These are phyloP conservation scores for Moniliophthora roreri DNA, from an alignment of 1,284 basidiomycete species.

Conservation along the genomic window DNA sequence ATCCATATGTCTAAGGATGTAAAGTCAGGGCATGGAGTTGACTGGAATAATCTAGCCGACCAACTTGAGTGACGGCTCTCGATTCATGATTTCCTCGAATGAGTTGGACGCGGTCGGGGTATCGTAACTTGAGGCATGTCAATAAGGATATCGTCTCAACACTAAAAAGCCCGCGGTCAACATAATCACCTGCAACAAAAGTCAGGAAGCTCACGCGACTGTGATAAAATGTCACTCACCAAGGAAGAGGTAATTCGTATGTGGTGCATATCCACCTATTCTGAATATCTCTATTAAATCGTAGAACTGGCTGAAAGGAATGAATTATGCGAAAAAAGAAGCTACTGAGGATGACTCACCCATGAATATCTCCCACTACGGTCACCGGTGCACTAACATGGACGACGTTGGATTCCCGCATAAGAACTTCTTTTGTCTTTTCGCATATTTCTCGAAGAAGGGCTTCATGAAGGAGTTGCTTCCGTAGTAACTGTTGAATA, in stretches of 20 bases:
- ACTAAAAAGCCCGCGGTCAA: conserved; percentile 96
- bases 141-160: conserved; percentile 98
- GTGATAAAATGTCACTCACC: conserved; percentile 57
- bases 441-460: conserved; percentile 96
- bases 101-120: conserved; percentile 95
- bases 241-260: conserved; percentile 97
- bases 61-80: conserved; percentile 94
- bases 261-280: conserved; percentile 95
- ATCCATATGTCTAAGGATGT: conserved; percentile 86
- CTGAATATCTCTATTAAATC: conserved; percentile 99
- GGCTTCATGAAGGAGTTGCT: conserved; percentile 92
- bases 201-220: conserved; percentile 11
- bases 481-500: conserved; percentile 86
- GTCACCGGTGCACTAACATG: conserved; percentile 98
- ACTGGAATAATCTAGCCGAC: conserved; percentile 20
- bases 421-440: conserved; percentile 97
- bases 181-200: conserved; percentile 84
- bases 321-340: background rate
- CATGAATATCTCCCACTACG: conserved; percentile 99
- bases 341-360: conserved; percentile 55
- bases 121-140: conserved; percentile 95
- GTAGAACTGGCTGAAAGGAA: conserved; percentile 84
- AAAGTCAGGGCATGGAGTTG: conserved; percentile 21
- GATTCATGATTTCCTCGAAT: conserved; percentile 99
- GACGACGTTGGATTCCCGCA: conserved; percentile 98